Base-by-base conservation (phyloP, 768 basidiomycete genomes). In the Vararia minispora region DNA sequence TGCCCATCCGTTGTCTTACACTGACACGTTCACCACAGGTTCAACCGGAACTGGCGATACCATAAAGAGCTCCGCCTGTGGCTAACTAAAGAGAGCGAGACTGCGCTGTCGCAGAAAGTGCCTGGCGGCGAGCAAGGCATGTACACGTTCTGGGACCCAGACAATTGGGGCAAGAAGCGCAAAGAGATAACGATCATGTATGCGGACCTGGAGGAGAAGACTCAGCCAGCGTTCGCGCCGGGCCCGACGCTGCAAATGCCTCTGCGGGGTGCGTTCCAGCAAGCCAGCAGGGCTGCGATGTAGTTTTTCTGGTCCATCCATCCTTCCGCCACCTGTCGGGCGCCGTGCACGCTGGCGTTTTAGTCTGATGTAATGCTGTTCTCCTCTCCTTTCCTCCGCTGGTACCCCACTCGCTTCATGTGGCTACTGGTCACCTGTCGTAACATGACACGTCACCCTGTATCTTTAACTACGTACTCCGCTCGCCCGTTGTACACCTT, bases 21-120 rank as follows among this genome's bases (percentile, higher is more conserved):
- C 18, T 22, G 27, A 31, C 33, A 37, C 49, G 42, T 33, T 42
- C 31, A 17, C n/a, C 42, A 32, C 47, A 89, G 86, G 54, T 90
- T 77, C 68, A 81, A 83, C 56, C 79, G 87, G 42, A 88, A 87
- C 56, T 94, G 89, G 89, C 71, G 89, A 41, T 92, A 80, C 59
- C 88, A 92, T 72, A 92, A 87, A 57, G 84, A 87, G 46, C 69
- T 84, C 28, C 76, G 76, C 34, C 57, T 83, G 37, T 69, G 76
- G 76, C 58, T 91, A 58, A 89, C 85, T 28, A 89, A 89, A 50
- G 86, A 90, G 55, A 76, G 72, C 29, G 79, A 79, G 13, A 76
- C 78, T 37, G 62, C 69, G 35, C 76, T 76, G 39, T 77, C 77
- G 42, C 69, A 75, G 48, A 82, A 82, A 57, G 75, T 80, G 4